Conservation (phyloP, 1,139 yeast genomes). For the Blastobotrys elegans region DNA sequence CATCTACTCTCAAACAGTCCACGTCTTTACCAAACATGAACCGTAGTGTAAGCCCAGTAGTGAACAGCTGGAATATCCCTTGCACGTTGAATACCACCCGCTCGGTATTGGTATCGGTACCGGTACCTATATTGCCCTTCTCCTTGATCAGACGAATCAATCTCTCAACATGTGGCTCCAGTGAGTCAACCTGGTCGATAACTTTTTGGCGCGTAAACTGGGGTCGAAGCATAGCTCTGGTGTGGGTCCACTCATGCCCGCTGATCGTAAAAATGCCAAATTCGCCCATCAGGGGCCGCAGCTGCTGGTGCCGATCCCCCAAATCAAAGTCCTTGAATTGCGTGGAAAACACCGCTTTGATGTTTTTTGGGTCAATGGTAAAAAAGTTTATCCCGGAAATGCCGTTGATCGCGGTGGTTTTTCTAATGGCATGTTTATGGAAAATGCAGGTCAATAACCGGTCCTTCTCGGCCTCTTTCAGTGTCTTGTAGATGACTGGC, state of each 20-base stretch:
- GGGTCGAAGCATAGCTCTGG: constrained; percentile 54
- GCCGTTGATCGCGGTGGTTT: background rate
- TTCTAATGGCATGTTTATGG: background rate
- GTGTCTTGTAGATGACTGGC: background rate
- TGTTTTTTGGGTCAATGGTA: constrained; percentile 46
- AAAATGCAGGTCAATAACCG: background rate
- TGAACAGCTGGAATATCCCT: constrained; percentile 45
- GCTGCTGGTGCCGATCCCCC: constrained; percentile 43
- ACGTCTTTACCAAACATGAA: constrained; percentile 53
- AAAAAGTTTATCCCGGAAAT: background rate
- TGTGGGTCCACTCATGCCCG: constrained; percentile 52
- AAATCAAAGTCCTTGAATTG: constrained; percentile 47
- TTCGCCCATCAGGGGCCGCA: constrained; percentile 46
- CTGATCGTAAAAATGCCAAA: constrained; percentile 51
- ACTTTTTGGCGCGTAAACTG: constrained; percentile 53
- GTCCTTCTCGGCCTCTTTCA: background rate
- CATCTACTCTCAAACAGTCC: constrained; percentile 32
- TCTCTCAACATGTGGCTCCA: constrained; percentile 14
- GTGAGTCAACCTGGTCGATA: constrained; percentile 34
- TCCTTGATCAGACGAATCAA: constrained; percentile 24
- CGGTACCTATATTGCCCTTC: constrained; percentile 13
- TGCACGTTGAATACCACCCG: constrained; percentile 44
- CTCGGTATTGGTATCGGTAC: constrained; percentile 11
- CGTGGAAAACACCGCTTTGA: constrained; percentile 36
- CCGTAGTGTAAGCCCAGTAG: constrained; percentile 60